Evolutionary conservation across 2,329 filamentous ascomycete species (phyloP), one percentile per base, ranked within the genome.

Genomic region (Pseudopithomyces maydicus): DNA sequence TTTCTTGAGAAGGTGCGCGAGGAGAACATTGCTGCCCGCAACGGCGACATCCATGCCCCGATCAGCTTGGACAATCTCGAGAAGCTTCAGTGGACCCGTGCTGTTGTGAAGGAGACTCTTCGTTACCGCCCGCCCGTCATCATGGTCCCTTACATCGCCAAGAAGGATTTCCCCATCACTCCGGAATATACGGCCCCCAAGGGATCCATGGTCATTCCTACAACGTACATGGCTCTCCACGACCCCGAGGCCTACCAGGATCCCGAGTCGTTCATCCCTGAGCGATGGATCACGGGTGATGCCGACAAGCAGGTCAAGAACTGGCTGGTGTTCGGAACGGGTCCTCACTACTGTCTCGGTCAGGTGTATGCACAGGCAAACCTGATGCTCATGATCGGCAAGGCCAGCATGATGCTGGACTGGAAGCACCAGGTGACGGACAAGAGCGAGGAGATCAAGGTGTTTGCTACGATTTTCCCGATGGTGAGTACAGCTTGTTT

Each of bases 381-480:
- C 78, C 81, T 99, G 68, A 94, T 91, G 72, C 86, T 91, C 45
- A 90, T 96, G 84, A 85, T 97, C 70, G 93, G 92, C 73, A 97
- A 95, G 84, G 93, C 92, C 8, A 90, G 91, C 63, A 83, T 97
- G 76, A 82, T 88, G 73, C 82, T 98, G 65, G 88, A 98, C 77
- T 98, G 94, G 94, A 85, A 88, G 75, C 95, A 99, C 77, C 87
- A 92, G 74, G 79, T 92, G 17, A 98, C 95, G 11, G 87, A 90
- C 0, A 72, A 82, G 57, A 96, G 91, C 0, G 95, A 99, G 80
- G 89, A 96, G 78, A 98, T 99, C 78, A 94, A 96, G 82, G 94
- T 98, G 65, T 99, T 98, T 80, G 95, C 95, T 39, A 97, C 92
- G 26, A 96, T 99, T 68, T 99, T 99, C 84, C 95, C 95, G 55